Evolutionary conservation across 2,329 filamentous ascomycete species (phyloP).

Genomic region (Trichoderma breve): DNA sequence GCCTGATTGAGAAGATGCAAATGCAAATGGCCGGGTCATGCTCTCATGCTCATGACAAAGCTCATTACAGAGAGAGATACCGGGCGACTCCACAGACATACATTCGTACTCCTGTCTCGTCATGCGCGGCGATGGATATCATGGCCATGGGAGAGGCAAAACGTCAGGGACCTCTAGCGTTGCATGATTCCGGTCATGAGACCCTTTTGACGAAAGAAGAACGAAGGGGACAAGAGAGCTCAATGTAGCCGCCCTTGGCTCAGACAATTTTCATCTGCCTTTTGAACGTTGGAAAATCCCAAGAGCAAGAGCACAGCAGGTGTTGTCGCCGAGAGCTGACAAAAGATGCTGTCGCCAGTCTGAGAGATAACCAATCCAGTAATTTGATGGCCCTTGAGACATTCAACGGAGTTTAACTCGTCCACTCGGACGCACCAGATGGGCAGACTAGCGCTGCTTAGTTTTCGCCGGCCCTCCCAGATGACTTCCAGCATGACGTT

Average conservation of each 20-base stretch:
- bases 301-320: background rate
- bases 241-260: background rate
- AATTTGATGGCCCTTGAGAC: slow-evolving; percentile 1
- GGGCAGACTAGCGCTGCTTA: background rate
- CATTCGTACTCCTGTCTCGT: slow-evolving; percentile 7
- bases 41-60: slow-evolving; percentile 1
- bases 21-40: background rate
- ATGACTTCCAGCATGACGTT: slow-evolving; percentile 26
- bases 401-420: background rate
- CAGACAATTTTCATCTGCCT: background rate
- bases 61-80: background rate
- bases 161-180: slow-evolving; percentile 28
- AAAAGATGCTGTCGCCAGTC: background rate
- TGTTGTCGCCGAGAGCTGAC: background rate
- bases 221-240: background rate
- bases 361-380: slow-evolving; percentile 8
- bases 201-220: slow-evolving; percentile 24
- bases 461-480: slow-evolving; percentile 11
- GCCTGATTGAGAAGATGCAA: slow-evolving; percentile 13
- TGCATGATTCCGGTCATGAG: slow-evolving; percentile 33
- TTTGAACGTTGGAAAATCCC: background rate
- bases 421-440: background rate
- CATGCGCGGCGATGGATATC: slow-evolving; percentile 16
- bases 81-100: slow-evolving; percentile 4
- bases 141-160: slow-evolving; percentile 20